Base-by-base conservation (phyloP, 805 yeast species). In the Pichia manshurica region DNA sequence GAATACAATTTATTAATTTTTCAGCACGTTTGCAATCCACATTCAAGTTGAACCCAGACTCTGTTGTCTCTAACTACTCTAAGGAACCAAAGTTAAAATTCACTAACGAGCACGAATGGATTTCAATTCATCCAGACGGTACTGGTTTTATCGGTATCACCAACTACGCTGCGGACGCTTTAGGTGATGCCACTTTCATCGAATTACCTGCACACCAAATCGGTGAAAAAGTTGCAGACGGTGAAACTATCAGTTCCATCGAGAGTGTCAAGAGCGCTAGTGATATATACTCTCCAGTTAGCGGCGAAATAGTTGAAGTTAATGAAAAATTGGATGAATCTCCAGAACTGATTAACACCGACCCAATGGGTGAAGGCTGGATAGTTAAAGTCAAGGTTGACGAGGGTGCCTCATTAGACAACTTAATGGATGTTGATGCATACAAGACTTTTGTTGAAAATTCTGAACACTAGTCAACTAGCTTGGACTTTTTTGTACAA, bases 321-420 rank as follows among this genome's bases (percentile, higher is more conserved):
- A 93, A 93, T 69, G 75, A 71, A 33, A 65, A 62, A 21, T 74
- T 93, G 56, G 83, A 78, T 53, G 78, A 77, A 44, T 70, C 74
- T 51, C 97, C 99, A 32, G 81, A 80, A 49, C 71, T 88, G 58
- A 79, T 93, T 60, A 91, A 90, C 69, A 68, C 71, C 54, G 97
- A 89, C 62, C 97, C 99, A 42, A 74, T 86, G 81, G 97, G 97
- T 47, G 81, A 80, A 49, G 98, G 95, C 33, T 91, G 96, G 96
- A 78, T 91, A 53, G 87, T 86, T 46, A 86, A 87, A 69, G 67
- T 91, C 56, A 75, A 83, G 67, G 67, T 86, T 50, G 55, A 61
- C 20, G 69, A 66, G n/a, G 51, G 41, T 17, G 52, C 54, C n/a
- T 50, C 57, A n/a, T 58, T 61, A 29, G 75, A 65, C 44, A 78